Base-by-base conservation (phyloP, 805 yeast species). In the Candida montana region DNA sequence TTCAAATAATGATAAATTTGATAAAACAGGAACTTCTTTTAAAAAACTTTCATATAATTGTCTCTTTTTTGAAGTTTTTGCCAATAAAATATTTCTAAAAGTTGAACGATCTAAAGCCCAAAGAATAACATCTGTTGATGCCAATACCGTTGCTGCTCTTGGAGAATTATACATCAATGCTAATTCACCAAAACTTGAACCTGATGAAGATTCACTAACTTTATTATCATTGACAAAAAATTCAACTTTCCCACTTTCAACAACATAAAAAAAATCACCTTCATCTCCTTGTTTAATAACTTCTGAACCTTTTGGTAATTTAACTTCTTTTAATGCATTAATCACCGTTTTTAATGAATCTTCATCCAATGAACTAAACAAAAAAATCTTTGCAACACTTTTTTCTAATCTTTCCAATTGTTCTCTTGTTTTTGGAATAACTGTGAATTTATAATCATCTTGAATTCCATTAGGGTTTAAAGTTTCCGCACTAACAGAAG, bases 121-220 rank as follows among this genome's bases (percentile, higher is more conserved):
- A 39, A 91, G 71, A 26, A 78, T 77, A 54, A 83, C 74, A 46
- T 83, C 87, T 7, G 84, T 72, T 19, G 70, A 62, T 9, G 96
- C 90, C 21, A 74, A 55, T 1, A 86, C 97, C 1, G 98, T 88
- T 9, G 98, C 98, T 7, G 98, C 98, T 65, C 99, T 81, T 47
- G 97, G 97, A 16, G 96, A 81, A 63, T 93, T 91, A 69, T 93
- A 91, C 96, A 93, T 89, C 54, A 93, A 74, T 3, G 99, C 99
- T 57, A 93, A 74, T 64, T 93, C 99, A 59, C 99, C 99, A 64
- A 93, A 93, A 34, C 91, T 81, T 5, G 95, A 78, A 7, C 98
- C 97, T 31, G 87, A 79, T 9, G 86, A 83, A n/a, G 86, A 74
- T 1, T 83, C 69, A 58, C 77, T 81, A 30, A 89, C 91, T 55